These are phyloP conservation scores for Neurospora tetrasperma DNA, from an alignment of 495 filamentous ascomycete genomes.

Conservation along the genomic window DNA sequence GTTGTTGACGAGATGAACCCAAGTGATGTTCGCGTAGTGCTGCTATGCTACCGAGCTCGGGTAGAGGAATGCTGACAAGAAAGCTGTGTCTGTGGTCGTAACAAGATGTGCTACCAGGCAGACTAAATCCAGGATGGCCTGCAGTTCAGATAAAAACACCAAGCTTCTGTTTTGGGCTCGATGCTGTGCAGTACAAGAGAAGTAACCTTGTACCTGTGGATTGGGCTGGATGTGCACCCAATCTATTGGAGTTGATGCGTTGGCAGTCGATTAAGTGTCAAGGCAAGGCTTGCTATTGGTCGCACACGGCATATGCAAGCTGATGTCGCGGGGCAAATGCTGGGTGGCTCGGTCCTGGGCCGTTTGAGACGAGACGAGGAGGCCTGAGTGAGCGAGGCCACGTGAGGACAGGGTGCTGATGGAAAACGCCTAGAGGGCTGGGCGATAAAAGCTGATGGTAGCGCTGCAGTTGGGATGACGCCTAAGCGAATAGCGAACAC, in stretches of 20 bases:
- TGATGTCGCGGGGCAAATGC: slow-evolving; percentile 43
- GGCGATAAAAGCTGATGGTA: slow-evolving; percentile 2
- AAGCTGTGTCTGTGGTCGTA: slow-evolving; percentile 2
- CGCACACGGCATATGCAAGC: slow-evolving; percentile 49
- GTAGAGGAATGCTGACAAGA: slow-evolving; percentile 11
- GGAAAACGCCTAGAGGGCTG: slow-evolving; percentile 5
- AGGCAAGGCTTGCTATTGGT: slow-evolving; percentile 40
- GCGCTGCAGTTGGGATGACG: background rate
- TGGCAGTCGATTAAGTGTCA: slow-evolving; percentile 42
- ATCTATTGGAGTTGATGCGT: slow-evolving; percentile 50
- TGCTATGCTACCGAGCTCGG: slow-evolving; percentile 6
- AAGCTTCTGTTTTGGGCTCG: slow-evolving; percentile 25
- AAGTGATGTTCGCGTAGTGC: background rate
- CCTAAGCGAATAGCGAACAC: background rate
- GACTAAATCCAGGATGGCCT: slow-evolving; percentile 9
- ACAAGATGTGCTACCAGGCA: slow-evolving; percentile 13
- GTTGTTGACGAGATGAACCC: background rate
- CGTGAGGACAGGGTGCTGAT: slow-evolving; percentile 27
- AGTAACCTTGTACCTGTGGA: slow-evolving; percentile 39
- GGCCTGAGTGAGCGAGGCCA: slow-evolving; percentile 29
- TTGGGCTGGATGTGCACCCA: slow-evolving; percentile 43
- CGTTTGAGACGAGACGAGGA: slow-evolving; percentile 14
- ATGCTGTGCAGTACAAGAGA: slow-evolving; percentile 30
- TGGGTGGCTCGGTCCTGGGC: slow-evolving; percentile 33
- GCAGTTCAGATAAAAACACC: slow-evolving; percentile 18